Conservation (phyloP, 1,284 basidiomycete genomes). For the Ceratobasidium sp. region DNA sequence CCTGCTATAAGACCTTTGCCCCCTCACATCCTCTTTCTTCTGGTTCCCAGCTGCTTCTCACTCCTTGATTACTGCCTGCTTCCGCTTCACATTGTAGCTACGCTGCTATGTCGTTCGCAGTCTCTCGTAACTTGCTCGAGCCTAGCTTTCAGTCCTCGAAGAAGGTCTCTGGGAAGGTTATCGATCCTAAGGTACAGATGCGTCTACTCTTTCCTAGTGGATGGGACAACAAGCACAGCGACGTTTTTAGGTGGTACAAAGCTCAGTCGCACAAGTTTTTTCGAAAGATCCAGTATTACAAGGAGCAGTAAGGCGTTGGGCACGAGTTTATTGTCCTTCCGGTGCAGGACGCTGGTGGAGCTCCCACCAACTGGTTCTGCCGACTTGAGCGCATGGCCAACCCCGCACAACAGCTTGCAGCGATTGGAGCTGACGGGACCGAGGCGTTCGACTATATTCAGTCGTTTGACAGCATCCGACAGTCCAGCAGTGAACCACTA, state of each 20-base stretch:
- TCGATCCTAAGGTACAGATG: background rate
- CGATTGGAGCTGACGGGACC: background rate
- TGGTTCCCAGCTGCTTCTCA: no score
- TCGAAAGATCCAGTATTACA: constrained; percentile 14
- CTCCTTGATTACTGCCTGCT: no score
- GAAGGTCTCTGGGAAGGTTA: background rate
- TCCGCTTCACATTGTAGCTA: background rate
- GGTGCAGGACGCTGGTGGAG: no score
- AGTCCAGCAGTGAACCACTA: no score
- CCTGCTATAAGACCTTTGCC: no score
- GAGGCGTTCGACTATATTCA: background rate
- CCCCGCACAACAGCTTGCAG: background rate
- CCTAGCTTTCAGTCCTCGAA: background rate
- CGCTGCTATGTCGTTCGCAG: background rate
- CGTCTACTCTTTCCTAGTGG: background rate
- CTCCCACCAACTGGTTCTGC: background rate
- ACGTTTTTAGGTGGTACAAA: background rate
- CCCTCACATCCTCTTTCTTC: no score
- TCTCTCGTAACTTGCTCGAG: background rate
- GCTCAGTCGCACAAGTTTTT: background rate
- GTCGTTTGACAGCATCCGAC: background rate
- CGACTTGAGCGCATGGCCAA: background rate
- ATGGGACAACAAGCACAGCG: background rate
- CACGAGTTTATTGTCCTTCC: constrained; percentile 8
- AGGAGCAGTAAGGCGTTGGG: background rate